phyloP scores from a whole-genome alignment of 2,329 filamentous ascomycete species.

The Sporothrix sp. region DNA sequence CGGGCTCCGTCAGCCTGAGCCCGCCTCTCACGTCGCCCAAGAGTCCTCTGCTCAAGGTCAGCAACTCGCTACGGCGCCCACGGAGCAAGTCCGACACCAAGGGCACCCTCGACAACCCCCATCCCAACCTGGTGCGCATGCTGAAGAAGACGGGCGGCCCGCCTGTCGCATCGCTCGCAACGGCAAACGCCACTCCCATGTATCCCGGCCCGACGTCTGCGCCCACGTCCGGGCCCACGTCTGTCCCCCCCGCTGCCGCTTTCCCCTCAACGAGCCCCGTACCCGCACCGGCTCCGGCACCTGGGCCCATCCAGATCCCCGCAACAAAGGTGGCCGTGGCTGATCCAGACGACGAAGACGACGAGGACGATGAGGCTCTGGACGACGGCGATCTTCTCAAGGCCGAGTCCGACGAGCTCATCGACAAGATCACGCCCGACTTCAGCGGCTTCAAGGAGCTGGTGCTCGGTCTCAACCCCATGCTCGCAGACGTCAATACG shows the following conservation, averaged over 20 bases:
- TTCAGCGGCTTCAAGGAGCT: constrained; percentile 68
- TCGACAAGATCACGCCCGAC: constrained; percentile 61
- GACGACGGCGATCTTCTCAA: constrained; percentile 53
- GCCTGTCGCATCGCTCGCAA: constrained; percentile 40
- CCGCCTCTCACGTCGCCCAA: constrained; percentile 31
- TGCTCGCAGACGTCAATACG: constrained; percentile 42
- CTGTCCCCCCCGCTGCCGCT: not conserved
- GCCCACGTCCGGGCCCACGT: not conserved
- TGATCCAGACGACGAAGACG: constrained; percentile 40
- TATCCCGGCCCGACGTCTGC: constrained; percentile 3
- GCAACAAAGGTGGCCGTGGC: constrained; percentile 11
- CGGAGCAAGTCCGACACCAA: constrained; percentile 47
- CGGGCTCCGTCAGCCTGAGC: constrained; percentile 26
- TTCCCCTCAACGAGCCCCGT: not conserved
- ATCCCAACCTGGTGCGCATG: constrained; percentile 39
- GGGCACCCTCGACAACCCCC: constrained; percentile 27
- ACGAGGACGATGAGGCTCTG: constrained; percentile 51
- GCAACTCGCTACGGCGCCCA: constrained; percentile 41
- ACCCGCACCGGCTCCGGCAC: not conserved
- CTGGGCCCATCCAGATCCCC: constrained; percentile 13
- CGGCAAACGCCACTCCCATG: constrained; percentile 24
- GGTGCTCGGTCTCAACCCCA: constrained; percentile 64
- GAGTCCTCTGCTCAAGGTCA: constrained; percentile 39
- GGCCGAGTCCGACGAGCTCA: constrained; percentile 51
- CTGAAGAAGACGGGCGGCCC: constrained; percentile 45